phyloP scores from a whole-genome alignment of 2,329 filamentous ascomycete species.

The Salinomyces thailandicus region DNA sequence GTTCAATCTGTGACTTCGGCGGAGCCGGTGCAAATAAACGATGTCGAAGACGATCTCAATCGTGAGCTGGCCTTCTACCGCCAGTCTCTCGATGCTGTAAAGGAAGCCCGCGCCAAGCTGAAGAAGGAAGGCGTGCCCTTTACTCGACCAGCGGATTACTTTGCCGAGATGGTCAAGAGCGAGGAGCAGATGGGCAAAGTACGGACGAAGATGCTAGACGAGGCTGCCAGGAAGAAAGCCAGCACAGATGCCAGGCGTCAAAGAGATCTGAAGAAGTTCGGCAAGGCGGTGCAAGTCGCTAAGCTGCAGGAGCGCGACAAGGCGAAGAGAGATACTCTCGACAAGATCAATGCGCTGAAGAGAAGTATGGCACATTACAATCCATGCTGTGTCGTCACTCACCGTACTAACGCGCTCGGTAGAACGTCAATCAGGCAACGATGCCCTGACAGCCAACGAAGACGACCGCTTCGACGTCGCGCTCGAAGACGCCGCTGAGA shows the following conservation, averaged over 20 bases:
- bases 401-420: constrained; percentile 16
- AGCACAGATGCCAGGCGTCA: constrained; percentile 82
- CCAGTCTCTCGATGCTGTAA: constrained; percentile 71
- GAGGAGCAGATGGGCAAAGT: constrained; percentile 98
- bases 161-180: constrained; percentile 97
- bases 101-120: constrained; percentile 60
- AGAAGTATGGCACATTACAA: constrained; percentile 57
- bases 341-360: constrained; percentile 92
- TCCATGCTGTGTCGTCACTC: constrained; percentile 1
- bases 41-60: constrained; percentile 82
- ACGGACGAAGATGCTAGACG: constrained; percentile 84
- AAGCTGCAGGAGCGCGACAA: constrained; percentile 91
- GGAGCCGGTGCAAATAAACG: constrained; percentile 61
- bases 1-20: constrained; percentile 67
- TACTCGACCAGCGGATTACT: constrained; percentile 84
- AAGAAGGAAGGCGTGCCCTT: constrained; percentile 78
- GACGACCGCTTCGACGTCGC: constrained; percentile 86
- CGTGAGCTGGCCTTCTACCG: constrained; percentile 90
- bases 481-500: constrained; percentile 55
- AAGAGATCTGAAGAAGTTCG: constrained; percentile 96
- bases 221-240: constrained; percentile 86
- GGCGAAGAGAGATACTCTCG: constrained; percentile 82
- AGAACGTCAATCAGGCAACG: constrained; percentile 72
- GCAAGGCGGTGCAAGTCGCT: constrained; percentile 93
- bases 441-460: constrained; percentile 58